phyloP scores from a whole-genome alignment of 2,329 filamentous ascomycete genomes.

The Aspergillus pseudonomiae region DNA sequence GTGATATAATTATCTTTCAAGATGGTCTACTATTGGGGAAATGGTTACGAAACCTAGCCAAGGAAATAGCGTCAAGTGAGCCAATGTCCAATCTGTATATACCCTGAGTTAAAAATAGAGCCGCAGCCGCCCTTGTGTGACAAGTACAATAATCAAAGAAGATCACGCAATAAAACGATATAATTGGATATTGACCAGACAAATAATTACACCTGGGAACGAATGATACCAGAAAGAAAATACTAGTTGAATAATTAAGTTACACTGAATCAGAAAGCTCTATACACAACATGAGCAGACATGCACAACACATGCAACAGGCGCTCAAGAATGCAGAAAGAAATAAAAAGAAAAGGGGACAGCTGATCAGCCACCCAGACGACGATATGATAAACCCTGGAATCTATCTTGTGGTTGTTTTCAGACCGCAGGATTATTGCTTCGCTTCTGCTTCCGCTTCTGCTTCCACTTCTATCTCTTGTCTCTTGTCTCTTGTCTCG shows the following conservation, averaged over 20 bases:
- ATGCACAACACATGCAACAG: neutral
- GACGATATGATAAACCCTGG: neutral
- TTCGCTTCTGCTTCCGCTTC: neutral
- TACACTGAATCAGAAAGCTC: constrained; percentile 10
- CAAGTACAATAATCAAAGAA: neutral
- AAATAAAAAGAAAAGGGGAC: no score
- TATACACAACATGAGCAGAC: constrained; percentile 13
- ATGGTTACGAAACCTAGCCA: no score
- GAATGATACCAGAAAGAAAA: neutral
- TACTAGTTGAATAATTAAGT: neutral
- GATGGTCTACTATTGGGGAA: no score
- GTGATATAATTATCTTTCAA: no score
- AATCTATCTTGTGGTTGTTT: neutral
- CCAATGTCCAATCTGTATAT: no score
- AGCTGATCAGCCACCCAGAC: neutral
- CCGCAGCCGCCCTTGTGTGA: no score
- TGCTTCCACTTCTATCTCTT: neutral
- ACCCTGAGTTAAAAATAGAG: no score
- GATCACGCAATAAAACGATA: neutral
- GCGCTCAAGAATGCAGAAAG: neutral
- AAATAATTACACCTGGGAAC: neutral
- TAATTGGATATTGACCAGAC: neutral
- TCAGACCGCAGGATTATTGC: neutral
- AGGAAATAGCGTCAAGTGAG: no score
- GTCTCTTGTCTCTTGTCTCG: neutral